Evolutionary conservation across 164 flowering plant species (phyloP), one percentile per base, ranked within the genome.

Genomic region (Echeveria elegans): DNA sequence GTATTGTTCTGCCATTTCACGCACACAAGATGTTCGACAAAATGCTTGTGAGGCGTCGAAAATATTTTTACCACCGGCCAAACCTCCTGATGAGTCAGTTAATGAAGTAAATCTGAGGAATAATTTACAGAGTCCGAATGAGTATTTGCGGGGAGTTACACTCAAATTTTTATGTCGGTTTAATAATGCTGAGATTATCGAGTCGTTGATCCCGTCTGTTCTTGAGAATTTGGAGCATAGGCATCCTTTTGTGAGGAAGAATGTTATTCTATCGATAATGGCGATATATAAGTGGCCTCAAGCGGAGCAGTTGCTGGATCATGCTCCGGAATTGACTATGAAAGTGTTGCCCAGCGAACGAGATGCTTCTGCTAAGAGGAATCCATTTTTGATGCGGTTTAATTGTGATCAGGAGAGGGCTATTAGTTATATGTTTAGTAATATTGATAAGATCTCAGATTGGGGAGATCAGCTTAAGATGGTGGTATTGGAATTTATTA

Each of bases 381-480:
- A 90, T 68, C 96, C 97, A 3, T 93, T 93, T 67, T 74, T 91
- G 53, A 90, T 88, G 96, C 81, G 88, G 37, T 90, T 90, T 47
- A 80, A 66, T 53, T 90, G 92, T 70, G 86, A 83, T 2, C 92
- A 90, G 65, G 96, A 90, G 30, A 78, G 83, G 4, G 93, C 93
- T 0, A 67, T 88, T 0, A 80, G 75, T 65, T 88, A 85, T 66
- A 81, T 89, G 0, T 74, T 88, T 29, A 69, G 78, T 7, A 74
- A 88, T n/a, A n/a, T n/a, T n/a, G n/a, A n/a, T n/a, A n/a, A n/a
- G n/a, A n/a, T n/a, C n/a, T n/a, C n/a, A n/a, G 91, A 89, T 12
- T 91, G 97, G 98, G 89, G 89, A 16, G 96, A 91, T 72, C 75
- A 77, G 76, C 82, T 91, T 50, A 97, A 94, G 82, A 86, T 94